Base-by-base conservation (phyloP, 495 filamentous ascomycete genomes). In the Cetradonia linearis region DNA sequence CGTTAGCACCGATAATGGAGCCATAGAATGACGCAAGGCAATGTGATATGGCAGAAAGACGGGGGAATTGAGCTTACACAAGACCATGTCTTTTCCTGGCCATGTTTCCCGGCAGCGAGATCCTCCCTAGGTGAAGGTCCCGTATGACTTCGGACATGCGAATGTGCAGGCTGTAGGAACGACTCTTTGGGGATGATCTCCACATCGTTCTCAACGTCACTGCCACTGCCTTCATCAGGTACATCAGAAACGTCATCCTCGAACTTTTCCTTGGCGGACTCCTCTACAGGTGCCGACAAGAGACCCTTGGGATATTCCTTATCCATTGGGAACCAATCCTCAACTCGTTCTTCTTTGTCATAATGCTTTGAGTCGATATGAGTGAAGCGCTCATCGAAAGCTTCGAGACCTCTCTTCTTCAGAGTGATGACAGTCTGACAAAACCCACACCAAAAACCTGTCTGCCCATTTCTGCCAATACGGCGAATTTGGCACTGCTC, bases 361-460 rank as follows among this genome's bases (percentile, higher is more conserved):
- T 87, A 91, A 68, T 95, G 91, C 56, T 83, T 75, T 0, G 65
- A 57, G 62, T 90, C 91, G 50, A 96, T 91, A 70, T 97, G 92
- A 67, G 93, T 82, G 67, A 90, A 92, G 5, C 92, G 78, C 68
- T 89, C 86, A 57, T 87, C 83, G 79, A 81, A 83, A 0, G 83
- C 86, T 18, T 77, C 80, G 3, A 78, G 63, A 0, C 81, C 81
- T 9, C 74, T 71, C 20, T 75, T 76, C 40, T 77, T 70, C 16
- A 91, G 74, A 18, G 74, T 67, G 13, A 91, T 74, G 8, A 83
- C 76, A 14, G 71, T 68, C 38, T 70, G 68, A 68, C 91, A 96
- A 67, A 96, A 95, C 0, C 92, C 92, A 65, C 92, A 97, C 91
- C 91, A 96, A 70, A 91, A 96, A 7, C 79, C 77, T 18, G 74